Evolutionary conservation across 176 grass and related monocot species (phyloP), one percentile per base, ranked within the genome.

Genomic region (Carex pumila): DNA sequence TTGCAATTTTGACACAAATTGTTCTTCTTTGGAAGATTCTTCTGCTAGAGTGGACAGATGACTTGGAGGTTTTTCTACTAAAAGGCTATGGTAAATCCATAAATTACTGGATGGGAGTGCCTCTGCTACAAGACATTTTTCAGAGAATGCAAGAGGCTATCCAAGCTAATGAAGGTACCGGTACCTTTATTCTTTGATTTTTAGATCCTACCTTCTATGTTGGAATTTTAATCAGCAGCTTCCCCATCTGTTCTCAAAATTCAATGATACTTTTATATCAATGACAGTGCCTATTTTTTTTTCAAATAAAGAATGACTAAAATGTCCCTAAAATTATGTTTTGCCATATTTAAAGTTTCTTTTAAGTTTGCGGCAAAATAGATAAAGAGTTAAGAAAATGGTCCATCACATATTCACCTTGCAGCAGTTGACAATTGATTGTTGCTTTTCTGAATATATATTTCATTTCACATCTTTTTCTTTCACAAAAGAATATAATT

Each of bases 1-100:
- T 36, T 1, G 13, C 47, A 59, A 37, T 4, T 55, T 81, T 49
- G 19, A 61, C 63, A 56, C 32, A 12, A 56, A 53, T 53, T 79
- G 37, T 79, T 74, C 86, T 84, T 91, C 1, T 61, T 75, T 91
- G 29, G 71, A 79, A 99, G 96, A 87, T 95, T 79, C 67, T 71
- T 88, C 75, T 89, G 32, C 91, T 99, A 47, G 96, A 99, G 34
- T 95, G 96, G 96, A 93, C 93, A 72, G 96, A 99, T 90, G 96
- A 99, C 88, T 85, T 99, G 83, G 96, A 99, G 70, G 88, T 67
- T 67, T 99, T 99, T 86, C 41, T 99, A 41, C 89, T 99, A 49
- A 99, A 99, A 85, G 92, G 96, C 79, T 99, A 99, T 81, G 96
- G 96, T 50, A 85, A 95, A 65, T 93, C 96, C 4, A 95, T 99